Percentiles rank a stretch among this genome's conserved stretches.
phyloP scores from a whole-genome alignment of 2,329 filamentous ascomycete genomes.

The Pyricularia grisea region DNA sequence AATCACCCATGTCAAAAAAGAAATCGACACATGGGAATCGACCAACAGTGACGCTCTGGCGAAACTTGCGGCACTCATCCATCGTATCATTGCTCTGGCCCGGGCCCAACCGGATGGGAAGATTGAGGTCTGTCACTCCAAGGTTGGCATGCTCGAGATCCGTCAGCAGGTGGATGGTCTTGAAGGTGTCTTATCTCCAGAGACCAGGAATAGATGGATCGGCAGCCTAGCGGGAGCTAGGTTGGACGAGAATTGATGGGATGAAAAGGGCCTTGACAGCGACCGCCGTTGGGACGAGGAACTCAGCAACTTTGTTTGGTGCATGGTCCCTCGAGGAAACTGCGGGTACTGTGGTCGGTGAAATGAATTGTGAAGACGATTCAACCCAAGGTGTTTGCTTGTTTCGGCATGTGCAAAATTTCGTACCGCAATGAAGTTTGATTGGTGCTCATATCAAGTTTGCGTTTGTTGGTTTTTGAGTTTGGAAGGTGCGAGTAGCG shows the following conservation, averaged over 20 bases:
- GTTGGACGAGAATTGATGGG: neutral
- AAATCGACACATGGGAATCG: constrained; percentile 24
- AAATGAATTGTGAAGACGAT: neutral
- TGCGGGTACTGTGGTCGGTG: neutral
- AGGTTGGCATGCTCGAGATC: constrained; percentile 13
- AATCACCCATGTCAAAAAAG: constrained; percentile 19
- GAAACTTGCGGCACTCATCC: constrained; percentile 19
- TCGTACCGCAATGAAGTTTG: neutral
- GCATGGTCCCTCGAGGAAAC: neutral
- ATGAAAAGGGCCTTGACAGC: neutral
- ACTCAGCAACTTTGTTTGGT: neutral
- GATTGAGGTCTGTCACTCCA: constrained; percentile 15
- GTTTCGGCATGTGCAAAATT: neutral
- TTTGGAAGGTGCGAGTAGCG: too few species aligned
- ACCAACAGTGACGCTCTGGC: constrained; percentile 19
- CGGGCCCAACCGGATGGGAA: constrained; percentile 8
- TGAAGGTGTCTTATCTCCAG: constrained; percentile 15
- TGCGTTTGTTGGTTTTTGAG: neutral
- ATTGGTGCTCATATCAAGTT: neutral
- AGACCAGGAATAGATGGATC: constrained; percentile 15
- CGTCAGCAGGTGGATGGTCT: constrained; percentile 13
- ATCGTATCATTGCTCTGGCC: constrained; percentile 12
- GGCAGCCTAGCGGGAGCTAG: neutral
- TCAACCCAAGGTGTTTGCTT: neutral
- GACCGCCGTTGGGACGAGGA: neutral